These are phyloP conservation scores for Hevea brasiliensis DNA, from an alignment of 345 rosid species.

Conservation along the genomic window DNA sequence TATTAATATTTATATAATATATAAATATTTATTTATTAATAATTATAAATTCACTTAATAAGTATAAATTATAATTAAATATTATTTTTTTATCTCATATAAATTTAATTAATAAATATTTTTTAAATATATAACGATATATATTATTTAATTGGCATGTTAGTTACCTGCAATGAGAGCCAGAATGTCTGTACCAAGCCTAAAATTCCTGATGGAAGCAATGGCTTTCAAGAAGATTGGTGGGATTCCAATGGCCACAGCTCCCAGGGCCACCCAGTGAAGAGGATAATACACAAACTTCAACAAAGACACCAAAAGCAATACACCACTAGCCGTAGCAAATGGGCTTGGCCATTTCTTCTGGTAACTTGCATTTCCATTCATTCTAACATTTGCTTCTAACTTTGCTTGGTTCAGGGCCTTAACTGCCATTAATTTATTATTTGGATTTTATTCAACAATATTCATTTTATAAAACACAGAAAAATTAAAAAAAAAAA, in stretches of 20 bases:
- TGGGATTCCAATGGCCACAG: conserved; percentile 58
- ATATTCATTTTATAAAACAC: no score
- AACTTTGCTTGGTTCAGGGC: conserved; percentile 78
- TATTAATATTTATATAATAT: no score
- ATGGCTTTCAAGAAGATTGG: conserved; percentile 56
- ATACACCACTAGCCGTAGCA: conserved; percentile 55
- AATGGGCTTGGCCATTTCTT: conserved; percentile 91
- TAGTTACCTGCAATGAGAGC: conserved; percentile 78
- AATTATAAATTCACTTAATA: no score
- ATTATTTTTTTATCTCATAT: no score
- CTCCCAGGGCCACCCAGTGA: conserved; percentile 71
- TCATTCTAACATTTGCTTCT: conserved; percentile 69
- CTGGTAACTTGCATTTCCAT: conserved; percentile 50
- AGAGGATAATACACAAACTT: conserved; percentile 60
- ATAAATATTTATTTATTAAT: no score
- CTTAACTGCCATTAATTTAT: conserved; percentile 43
- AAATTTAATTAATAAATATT: not conserved
- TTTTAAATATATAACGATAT: not conserved
- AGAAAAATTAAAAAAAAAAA: no score
- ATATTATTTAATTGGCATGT: no score
- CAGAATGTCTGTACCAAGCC: conserved; percentile 71
- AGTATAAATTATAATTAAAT: no score
- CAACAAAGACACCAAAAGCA: conserved; percentile 56
- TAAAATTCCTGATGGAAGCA: conserved; percentile 43
- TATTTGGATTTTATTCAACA: no score